Percentiles rank a stretch among this genome's conserved stretches.
phyloP scores from a whole-genome alignment of 1,139 yeast species.

The Ogataea hybrid region DNA sequence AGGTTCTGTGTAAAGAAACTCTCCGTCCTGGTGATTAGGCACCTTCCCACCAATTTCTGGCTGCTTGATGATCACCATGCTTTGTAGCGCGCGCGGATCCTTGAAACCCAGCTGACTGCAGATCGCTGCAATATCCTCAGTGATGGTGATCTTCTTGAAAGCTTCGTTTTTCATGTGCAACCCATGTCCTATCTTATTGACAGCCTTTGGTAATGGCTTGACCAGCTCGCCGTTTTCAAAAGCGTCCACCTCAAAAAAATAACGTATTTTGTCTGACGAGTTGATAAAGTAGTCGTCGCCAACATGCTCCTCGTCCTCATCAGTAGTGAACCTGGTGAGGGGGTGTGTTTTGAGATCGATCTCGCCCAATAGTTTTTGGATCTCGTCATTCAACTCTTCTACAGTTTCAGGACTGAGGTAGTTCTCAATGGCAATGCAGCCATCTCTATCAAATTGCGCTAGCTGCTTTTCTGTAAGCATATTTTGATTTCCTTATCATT shows the following conservation, averaged over 20 bases:
- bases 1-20: constrained; percentile 71
- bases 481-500: constrained; percentile 14
- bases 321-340: constrained; percentile 67
- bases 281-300: constrained; percentile 73
- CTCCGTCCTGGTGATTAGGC: constrained; percentile 78
- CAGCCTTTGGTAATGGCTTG: constrained; percentile 54
- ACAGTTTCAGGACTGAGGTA: constrained; percentile 48
- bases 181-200: constrained; percentile 82
- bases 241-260: constrained; percentile 73
- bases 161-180: constrained; percentile 54
- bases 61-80: constrained; percentile 80
- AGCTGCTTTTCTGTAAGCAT: constrained; percentile 42
- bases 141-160: constrained; percentile 52
- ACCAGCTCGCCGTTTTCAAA: constrained; percentile 49
- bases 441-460: constrained; percentile 49
- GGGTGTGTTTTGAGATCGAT: constrained; percentile 65
- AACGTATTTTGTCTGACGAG: constrained; percentile 67
- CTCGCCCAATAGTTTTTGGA: constrained; percentile 44
- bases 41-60: constrained; percentile 74
- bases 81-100: constrained; percentile 73
- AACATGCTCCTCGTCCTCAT: constrained; percentile 50
- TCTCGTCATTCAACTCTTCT: constrained; percentile 38
- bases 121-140: constrained; percentile 47
- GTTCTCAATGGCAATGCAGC: constrained; percentile 59
- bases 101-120: constrained; percentile 51